Conservation (phyloP, 106 monocot species). For the Acanthochlamys bracteata region DNA sequence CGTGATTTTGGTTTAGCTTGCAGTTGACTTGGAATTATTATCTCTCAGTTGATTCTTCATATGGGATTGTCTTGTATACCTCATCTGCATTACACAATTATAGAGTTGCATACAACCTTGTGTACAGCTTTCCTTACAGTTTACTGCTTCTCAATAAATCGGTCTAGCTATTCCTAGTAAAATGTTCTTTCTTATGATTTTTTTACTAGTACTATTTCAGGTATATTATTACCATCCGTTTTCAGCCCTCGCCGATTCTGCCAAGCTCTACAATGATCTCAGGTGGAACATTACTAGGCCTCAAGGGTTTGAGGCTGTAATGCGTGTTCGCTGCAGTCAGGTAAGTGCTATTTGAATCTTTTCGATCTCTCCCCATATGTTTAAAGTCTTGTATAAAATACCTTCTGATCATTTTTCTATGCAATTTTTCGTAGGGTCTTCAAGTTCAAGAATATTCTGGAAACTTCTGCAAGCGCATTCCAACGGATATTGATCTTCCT, state of each 20-base stretch:
- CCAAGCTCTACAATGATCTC: conserved; percentile 95
- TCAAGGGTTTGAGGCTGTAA: conserved; percentile 99
- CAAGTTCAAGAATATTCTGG: conserved; percentile 81
- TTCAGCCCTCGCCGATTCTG: conserved; percentile 90
- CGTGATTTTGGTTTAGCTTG: too few relatives aligned
- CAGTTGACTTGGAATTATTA: too few relatives aligned
- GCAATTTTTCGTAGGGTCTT: conserved; percentile 38
- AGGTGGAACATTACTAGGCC: conserved; percentile 96
- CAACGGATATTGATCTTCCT: conserved; percentile 86
- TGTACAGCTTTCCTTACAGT: too few relatives aligned
- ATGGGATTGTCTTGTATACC: too few relatives aligned
- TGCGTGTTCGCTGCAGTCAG: conserved; percentile 96
- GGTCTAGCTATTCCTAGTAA: neutral
- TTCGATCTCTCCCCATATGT: neutral
- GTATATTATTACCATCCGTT: conserved; percentile 93
- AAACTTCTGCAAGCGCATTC: conserved; percentile 80
- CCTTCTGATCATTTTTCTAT: neutral
- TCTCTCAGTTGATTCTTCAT: too few relatives aligned
- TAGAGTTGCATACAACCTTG: too few relatives aligned
- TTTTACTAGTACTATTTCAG: conserved; percentile 21
- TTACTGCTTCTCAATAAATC: too few relatives aligned
- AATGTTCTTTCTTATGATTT: neutral
- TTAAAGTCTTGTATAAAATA: too few relatives aligned
- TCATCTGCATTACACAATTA: too few relatives aligned
- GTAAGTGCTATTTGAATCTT: conserved; percentile 17